Percentiles rank a stretch among this genome's conserved stretches.
Conservation (phyloP, 1,284 basidiomycete species). For the Peniophora sp. region DNA sequence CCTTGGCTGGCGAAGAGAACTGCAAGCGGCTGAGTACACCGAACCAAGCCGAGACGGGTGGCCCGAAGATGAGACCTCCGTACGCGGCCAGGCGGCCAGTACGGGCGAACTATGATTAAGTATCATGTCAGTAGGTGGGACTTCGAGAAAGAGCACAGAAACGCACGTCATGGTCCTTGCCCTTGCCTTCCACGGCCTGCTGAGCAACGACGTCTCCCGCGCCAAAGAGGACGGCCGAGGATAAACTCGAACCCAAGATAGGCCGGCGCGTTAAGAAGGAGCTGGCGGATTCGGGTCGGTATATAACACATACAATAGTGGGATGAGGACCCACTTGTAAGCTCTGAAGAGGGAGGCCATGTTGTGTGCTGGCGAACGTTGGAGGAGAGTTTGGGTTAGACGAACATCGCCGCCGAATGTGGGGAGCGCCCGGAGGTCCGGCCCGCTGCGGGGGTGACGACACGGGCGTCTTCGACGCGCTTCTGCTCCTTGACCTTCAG, state of each 20-base stretch:
- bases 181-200: constrained; percentile 67
- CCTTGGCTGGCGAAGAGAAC: constrained; percentile 49
- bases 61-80: constrained; percentile 66
- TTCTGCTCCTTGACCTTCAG: no score
- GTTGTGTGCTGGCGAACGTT: background rate
- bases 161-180: constrained; percentile 63
- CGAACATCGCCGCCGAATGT: no score
- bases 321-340: constrained; percentile 38
- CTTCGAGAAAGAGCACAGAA: background rate
- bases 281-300: constrained; percentile 26
- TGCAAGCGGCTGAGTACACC: constrained; percentile 54
- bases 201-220: constrained; percentile 80
- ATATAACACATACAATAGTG: background rate
- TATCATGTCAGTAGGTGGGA: background rate
- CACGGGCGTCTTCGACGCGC: no score
- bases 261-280: constrained; percentile 56
- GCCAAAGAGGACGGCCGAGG: constrained; percentile 65
- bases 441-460: no score
- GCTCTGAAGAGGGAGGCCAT: constrained; percentile 42
- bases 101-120: constrained; percentile 44
- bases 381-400: no score
- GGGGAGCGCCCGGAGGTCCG: no score
- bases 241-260: constrained; percentile 53
- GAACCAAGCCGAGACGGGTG: constrained; percentile 69
- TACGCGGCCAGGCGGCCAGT: constrained; percentile 71